Conservation (phyloP, 208 protist species). For the Wallacemonas sp. region DNA sequence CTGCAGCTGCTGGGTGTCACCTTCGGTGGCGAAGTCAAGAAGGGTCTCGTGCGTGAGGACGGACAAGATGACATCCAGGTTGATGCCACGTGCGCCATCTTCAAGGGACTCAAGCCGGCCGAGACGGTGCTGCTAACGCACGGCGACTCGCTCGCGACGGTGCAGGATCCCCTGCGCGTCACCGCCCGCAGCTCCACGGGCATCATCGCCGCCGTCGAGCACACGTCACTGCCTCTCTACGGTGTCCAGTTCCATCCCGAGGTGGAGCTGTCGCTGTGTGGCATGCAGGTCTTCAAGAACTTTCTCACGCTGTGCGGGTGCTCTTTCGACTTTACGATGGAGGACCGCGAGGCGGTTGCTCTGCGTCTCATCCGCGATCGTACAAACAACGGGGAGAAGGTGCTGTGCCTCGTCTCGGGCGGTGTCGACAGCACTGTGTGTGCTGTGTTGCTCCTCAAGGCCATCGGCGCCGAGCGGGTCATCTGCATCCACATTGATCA, state of each 20-base stretch:
- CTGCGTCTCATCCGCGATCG: constrained; percentile 89
- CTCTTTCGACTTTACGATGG: constrained; percentile 78
- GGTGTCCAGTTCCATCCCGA: constrained; percentile 99
- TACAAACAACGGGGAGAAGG: constrained; percentile 86
- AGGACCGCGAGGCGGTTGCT: constrained; percentile 87
- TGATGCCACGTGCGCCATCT: constrained; percentile 57
- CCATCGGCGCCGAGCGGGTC: constrained; percentile 93
- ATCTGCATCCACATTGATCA: constrained; percentile 98
- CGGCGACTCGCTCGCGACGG: constrained; percentile 83
- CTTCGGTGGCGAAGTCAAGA: constrained; percentile 90
- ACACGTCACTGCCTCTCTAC: constrained; percentile 68
- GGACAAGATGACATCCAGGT: constrained; percentile 91
- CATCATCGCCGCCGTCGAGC: constrained; percentile 85
- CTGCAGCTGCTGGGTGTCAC: constrained; percentile 92
- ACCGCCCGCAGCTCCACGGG: constrained; percentile 66
- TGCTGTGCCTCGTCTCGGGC: constrained; percentile 96
- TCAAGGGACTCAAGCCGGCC: constrained; percentile 48
- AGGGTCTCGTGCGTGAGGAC: constrained; percentile 92
- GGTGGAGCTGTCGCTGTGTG: constrained; percentile 95
- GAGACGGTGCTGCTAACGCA: constrained; percentile 95
- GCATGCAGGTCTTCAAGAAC: constrained; percentile 93
- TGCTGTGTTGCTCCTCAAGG: constrained; percentile 94
- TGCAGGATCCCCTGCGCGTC: constrained; percentile 46
- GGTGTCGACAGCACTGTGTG: constrained; percentile 98
- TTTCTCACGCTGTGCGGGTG: constrained; percentile 92